phyloP scores from a whole-genome alignment of 306 rosid genomes.

The Hippophae tibetana region DNA sequence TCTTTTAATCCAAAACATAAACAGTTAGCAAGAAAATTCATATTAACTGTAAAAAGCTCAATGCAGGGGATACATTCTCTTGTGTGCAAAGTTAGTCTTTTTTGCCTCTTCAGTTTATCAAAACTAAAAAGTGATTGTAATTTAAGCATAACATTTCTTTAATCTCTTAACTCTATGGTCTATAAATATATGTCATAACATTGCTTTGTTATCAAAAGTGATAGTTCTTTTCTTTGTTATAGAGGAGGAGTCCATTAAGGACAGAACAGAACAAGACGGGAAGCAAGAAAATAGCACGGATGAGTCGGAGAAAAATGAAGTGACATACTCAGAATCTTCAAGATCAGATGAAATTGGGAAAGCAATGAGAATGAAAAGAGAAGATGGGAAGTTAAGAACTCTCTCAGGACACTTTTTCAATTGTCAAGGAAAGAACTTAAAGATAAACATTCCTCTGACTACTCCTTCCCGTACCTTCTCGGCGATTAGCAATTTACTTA shows the following conservation, averaged over 20 bases:
- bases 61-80: no score
- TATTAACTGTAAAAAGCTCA: no score
- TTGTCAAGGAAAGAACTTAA: slow-evolving; percentile 78
- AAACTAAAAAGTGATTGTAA: no score
- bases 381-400: slow-evolving; percentile 30
- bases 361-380: slow-evolving; percentile 25
- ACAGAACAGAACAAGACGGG: slow-evolving; percentile 52
- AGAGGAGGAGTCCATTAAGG: slow-evolving; percentile 80
- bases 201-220: no score
- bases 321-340: slow-evolving; percentile 32
- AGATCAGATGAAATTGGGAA: slow-evolving; percentile 33
- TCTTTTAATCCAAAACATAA: no score
- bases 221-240: slow-evolving; percentile 16
- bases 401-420: slow-evolving; percentile 49
- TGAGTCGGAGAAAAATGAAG: slow-evolving; percentile 51
- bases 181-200: no score
- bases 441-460: slow-evolving; percentile 82
- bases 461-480: slow-evolving; percentile 84
- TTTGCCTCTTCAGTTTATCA: no score
- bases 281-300: slow-evolving; percentile 35
- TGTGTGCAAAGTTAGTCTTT: no score
- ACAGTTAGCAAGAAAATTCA: no score
- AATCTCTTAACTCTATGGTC: no score
- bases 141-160: no score
- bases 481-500: slow-evolving; percentile 65